Conservation (phyloP, 169 alveolate genomes). For the Babesia ovata region DNA sequence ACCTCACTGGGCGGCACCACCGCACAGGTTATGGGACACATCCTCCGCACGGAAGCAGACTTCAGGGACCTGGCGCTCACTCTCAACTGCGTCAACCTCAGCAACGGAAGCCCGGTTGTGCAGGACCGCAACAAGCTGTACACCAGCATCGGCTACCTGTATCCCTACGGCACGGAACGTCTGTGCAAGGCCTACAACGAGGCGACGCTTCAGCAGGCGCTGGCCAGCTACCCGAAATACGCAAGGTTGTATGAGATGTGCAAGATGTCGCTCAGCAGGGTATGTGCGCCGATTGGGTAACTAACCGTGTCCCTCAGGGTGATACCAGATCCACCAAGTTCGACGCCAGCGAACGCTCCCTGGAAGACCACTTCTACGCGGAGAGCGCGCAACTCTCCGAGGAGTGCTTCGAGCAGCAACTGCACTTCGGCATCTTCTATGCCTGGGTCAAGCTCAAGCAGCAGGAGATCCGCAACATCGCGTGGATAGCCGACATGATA, state of each 20-base stretch:
- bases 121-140: constrained; percentile 87
- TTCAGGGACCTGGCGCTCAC: constrained; percentile 83
- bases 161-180: constrained; percentile 90
- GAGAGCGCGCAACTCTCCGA: constrained; percentile 93
- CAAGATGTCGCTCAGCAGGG: constrained; percentile 75
- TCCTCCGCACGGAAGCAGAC: constrained; percentile 86
- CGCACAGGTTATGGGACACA: constrained; percentile 90
- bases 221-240: constrained; percentile 86
- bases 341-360: constrained; percentile 67
- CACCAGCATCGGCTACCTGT: constrained; percentile 88
- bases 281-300: constrained; percentile 3
- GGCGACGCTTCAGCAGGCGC: constrained; percentile 87
- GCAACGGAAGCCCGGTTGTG: constrained; percentile 37
- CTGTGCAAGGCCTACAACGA: constrained; percentile 89
- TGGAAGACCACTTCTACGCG: constrained; percentile 95
- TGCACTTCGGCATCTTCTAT: constrained; percentile 94
- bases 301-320: background rate
- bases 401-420: constrained; percentile 94
- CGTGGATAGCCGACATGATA: constrained; percentile 97
- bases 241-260: constrained; percentile 86
- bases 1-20: constrained; percentile 86
- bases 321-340: constrained; percentile 28
- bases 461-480: constrained; percentile 96
- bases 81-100: constrained; percentile 74
- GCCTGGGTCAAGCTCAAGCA: constrained; percentile 97